A percentile compares a stretch with the other conserved stretches of the same genome.
Conservation (phyloP, 1,284 basidiomycete genomes). For the Leccinum fallax region DNA sequence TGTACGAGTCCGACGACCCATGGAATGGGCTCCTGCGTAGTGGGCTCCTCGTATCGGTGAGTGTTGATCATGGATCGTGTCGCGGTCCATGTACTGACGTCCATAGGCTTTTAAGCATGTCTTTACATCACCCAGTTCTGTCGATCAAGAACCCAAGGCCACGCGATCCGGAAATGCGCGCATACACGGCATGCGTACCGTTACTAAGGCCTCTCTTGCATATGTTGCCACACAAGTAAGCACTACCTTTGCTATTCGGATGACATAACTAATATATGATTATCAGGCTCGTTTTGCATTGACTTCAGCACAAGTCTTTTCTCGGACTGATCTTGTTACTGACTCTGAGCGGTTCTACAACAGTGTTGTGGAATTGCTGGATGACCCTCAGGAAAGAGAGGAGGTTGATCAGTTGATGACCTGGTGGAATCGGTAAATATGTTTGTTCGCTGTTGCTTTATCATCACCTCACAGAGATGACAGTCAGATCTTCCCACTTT, state of each 20-base stretch:
- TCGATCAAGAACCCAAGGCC: background rate
- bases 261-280: background rate
- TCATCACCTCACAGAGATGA: background rate
- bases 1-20: background rate
- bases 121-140: background rate
- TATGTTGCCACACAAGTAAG: background rate
- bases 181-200: background rate
- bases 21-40: background rate
- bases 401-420: background rate
- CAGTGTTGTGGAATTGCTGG: background rate
- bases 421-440: background rate
- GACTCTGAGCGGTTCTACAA: background rate
- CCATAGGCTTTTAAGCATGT: background rate
- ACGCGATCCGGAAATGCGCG: background rate
- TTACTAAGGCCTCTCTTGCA: background rate
- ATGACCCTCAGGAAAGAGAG: background rate
- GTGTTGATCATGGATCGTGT: background rate
- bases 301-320: background rate
- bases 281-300: background rate
- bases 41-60: background rate
- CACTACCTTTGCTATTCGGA: background rate
- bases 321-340: background rate
- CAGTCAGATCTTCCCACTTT: background rate
- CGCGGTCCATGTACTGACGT: background rate
- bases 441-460: background rate